phyloP scores from a whole-genome alignment of 371 early-diverging fungal species.

The Syncephalastrum racemosum region DNA sequence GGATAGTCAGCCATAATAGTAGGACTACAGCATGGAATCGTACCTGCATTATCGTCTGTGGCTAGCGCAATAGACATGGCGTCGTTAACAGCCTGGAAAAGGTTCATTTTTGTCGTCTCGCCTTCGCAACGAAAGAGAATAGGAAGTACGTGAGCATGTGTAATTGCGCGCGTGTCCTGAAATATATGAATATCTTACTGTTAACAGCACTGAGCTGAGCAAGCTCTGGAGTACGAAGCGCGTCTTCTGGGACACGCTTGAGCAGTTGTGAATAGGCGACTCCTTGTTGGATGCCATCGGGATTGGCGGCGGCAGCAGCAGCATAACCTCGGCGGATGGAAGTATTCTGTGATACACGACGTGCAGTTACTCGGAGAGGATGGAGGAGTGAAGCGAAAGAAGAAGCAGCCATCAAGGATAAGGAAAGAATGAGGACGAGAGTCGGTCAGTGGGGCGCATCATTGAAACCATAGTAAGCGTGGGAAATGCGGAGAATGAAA shows the following conservation, averaged over 20 bases:
- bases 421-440: too few species aligned
- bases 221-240: conserved; percentile 77
- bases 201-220: conserved; percentile 56
- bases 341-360: too few species aligned
- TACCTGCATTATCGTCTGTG: conserved; percentile 86
- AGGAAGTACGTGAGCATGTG: neutral
- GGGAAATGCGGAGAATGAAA: neutral
- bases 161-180: neutral
- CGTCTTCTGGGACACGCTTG: conserved; percentile 67
- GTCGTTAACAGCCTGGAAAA: conserved; percentile 94
- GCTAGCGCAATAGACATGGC: conserved; percentile 88
- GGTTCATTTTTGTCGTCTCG: conserved; percentile 89
- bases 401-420: too few species aligned
- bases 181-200: conserved; percentile 29
- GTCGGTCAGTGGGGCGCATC: too few species aligned
- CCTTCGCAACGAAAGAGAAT: conserved; percentile 25
- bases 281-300: conserved; percentile 82
- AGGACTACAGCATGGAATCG: neutral
- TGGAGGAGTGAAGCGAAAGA: too few species aligned
- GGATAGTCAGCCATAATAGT: neutral
- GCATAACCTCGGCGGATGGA: conserved; percentile 28
- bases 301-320: conserved; percentile 51
- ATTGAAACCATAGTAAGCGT: too few species aligned
- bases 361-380: too few species aligned
- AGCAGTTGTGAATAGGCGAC: conserved; percentile 75